A percentile compares a stretch with the other conserved stretches of the same genome.
phyloP scores from a whole-genome alignment of 2,329 filamentous ascomycete genomes.

The Phyllosticta paracitricarpa region DNA sequence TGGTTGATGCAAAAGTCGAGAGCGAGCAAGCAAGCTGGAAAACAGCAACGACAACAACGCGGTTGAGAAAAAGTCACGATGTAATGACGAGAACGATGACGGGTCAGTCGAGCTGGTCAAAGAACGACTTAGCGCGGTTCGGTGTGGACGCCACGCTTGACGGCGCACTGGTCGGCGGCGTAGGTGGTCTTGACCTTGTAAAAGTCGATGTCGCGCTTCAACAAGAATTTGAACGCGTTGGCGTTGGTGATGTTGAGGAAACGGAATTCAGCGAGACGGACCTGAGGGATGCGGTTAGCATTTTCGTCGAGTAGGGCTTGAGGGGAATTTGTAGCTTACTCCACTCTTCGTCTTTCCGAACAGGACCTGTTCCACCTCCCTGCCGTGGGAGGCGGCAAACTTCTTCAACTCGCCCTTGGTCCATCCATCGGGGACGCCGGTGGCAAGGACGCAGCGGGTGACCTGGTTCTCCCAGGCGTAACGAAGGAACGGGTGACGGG shows the following conservation, averaged over 20 bases:
- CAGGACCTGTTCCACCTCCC: conserved; percentile 37
- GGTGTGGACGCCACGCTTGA: conserved; percentile 9
- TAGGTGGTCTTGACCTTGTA: conserved; percentile 36
- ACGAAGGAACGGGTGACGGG: conserved; percentile 28
- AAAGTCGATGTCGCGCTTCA: conserved; percentile 35
- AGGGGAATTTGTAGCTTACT: conserved; percentile 23
- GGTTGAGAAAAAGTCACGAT: too few relatives aligned
- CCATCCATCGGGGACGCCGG: conserved; percentile 32
- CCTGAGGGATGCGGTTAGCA: conserved; percentile 20
- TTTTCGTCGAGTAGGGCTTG: too few relatives aligned
- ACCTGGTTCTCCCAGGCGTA: conserved; percentile 31
- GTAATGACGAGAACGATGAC: too few relatives aligned
- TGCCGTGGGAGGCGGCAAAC: conserved; percentile 25
- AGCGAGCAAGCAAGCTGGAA: too few relatives aligned
- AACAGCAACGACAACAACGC: too few relatives aligned
- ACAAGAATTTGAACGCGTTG: conserved; percentile 32
- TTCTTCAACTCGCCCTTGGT: conserved; percentile 27
- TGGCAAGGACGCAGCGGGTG: conserved; percentile 37
- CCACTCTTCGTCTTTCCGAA: conserved; percentile 30
- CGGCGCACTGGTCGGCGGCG: conserved; percentile 33
- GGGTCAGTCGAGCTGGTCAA: too few relatives aligned
- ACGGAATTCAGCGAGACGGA: conserved; percentile 36
- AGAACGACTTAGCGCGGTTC: too few relatives aligned
- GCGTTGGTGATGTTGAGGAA: conserved; percentile 39
- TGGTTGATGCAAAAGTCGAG: too few relatives aligned